Conservation (phyloP, 306 rosid species). For the Pachyrhizus erosus region DNA sequence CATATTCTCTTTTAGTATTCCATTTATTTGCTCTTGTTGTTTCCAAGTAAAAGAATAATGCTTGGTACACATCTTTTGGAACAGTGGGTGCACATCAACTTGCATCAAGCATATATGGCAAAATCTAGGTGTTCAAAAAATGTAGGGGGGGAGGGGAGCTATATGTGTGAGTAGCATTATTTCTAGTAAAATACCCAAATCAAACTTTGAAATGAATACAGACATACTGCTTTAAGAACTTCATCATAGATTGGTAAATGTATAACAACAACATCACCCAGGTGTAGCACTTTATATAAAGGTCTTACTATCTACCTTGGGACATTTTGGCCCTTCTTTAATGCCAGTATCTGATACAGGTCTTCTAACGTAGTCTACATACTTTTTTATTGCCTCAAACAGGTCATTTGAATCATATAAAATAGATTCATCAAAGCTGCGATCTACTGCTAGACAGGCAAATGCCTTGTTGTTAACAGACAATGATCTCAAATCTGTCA, state of each 20-base stretch:
- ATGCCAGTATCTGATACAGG: conserved; percentile 36
- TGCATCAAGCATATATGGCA: neutral
- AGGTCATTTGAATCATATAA: conserved; percentile 68
- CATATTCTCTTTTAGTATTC: neutral
- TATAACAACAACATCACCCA: neutral
- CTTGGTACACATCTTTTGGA: neutral
- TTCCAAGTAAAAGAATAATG: conserved; percentile 6
- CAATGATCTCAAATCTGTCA: conserved; percentile 92
- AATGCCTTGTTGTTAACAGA: conserved; percentile 86
- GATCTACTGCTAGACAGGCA: conserved; percentile 80
- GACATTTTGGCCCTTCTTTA: conserved; percentile 72
- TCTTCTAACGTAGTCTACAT: conserved; percentile 55
- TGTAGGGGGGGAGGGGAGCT: neutral
- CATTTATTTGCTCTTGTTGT: conserved; percentile 3
- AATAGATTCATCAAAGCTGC: conserved; percentile 68
- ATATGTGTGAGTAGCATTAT: neutral
- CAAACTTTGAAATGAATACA: conserved; percentile 37
- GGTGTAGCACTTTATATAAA: conserved; percentile 17
- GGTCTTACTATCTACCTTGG: conserved; percentile 66
- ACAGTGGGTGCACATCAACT: neutral
- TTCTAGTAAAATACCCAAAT: neutral
- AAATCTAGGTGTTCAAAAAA: neutral
- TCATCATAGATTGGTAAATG: conserved; percentile 19
- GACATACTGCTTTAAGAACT: conserved; percentile 7
- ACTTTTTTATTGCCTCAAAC: conserved; percentile 61